Evolutionary conservation across 2,329 filamentous ascomycete species (phyloP).

Genomic region (Fusarium hainanense): DNA sequence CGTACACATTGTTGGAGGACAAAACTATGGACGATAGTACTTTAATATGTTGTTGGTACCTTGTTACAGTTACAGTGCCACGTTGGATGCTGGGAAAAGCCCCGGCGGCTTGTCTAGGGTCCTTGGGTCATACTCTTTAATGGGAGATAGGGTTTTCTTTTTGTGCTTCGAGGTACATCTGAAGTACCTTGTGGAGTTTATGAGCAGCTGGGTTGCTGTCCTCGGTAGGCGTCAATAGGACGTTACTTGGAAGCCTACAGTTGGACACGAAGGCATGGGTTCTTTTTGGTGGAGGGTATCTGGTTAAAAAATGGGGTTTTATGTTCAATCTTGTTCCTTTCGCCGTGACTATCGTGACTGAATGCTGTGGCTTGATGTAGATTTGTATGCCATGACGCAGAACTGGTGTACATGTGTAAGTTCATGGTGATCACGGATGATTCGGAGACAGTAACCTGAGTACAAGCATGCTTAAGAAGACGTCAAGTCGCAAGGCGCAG

Average conservation of each 20-base stretch:
- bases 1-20: conserved; percentile 46
- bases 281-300: conserved; percentile 21
- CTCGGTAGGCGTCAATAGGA: conserved; percentile 28
- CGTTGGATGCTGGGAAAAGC: conserved; percentile 45
- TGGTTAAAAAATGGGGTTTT: conserved; percentile 36
- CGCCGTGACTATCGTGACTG: background rate
- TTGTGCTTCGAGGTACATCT: conserved; percentile 25
- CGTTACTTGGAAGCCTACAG: conserved; percentile 34
- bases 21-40: conserved; percentile 40
- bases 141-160: conserved; percentile 35
- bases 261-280: conserved; percentile 41
- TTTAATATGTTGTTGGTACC: conserved; percentile 42
- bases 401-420: background rate
- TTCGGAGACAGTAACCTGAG: background rate
- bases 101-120: conserved; percentile 50
- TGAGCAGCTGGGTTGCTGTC: conserved; percentile 41
- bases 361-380: background rate
- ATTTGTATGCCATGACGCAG: background rate
- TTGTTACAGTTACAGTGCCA: conserved; percentile 37
- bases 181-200: conserved; percentile 33
- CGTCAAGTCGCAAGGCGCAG: background rate
- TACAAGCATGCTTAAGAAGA: conserved; percentile 6
- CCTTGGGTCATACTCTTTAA: conserved; percentile 41
- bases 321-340: conserved; percentile 23
- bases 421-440: background rate